Percentiles rank a stretch among this genome's conserved stretches.
These are phyloP conservation scores for Colletotrichum eremochloae DNA, from an alignment of 2,329 filamentous ascomycete genomes.

Conservation along the genomic window DNA sequence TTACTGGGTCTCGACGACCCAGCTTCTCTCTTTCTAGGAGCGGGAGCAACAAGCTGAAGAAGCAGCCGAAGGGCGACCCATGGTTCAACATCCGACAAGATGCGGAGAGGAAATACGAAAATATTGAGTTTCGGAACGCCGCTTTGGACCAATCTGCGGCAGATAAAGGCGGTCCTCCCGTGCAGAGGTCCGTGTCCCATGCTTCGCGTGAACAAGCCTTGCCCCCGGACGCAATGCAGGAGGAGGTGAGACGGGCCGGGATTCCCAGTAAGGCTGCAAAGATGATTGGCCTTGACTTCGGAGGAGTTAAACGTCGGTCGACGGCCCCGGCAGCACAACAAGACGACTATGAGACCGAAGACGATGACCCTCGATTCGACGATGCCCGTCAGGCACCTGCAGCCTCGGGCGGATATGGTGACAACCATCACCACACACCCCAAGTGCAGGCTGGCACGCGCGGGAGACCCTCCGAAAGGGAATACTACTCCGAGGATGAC, in stretches of 20 bases:
- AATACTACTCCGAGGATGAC: conserved; percentile 46
- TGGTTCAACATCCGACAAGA: conserved; percentile 60
- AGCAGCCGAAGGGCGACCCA: conserved; percentile 67
- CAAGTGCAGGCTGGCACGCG: conserved; percentile 18
- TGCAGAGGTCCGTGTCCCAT: conserved; percentile 41
- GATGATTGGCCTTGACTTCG: conserved; percentile 38
- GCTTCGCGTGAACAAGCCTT: conserved; percentile 51
- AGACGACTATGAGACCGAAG: conserved; percentile 31
- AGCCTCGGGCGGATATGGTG: conserved; percentile 20
- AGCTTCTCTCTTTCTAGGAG: conserved; percentile 58
- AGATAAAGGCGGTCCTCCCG: conserved; percentile 36
- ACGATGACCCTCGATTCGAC: conserved; percentile 17
- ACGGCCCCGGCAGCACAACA: conserved; percentile 35
- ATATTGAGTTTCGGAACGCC: conserved; percentile 46
- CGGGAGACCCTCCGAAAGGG: conserved; percentile 41
- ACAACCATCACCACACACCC: neutral
- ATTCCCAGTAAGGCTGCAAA: conserved; percentile 43
- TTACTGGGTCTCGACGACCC: conserved; percentile 45
- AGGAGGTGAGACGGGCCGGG: conserved; percentile 24
- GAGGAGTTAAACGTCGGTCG: conserved; percentile 39
- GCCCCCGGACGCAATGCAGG: conserved; percentile 47
- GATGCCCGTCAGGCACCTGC: conserved; percentile 4
- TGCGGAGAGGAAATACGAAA: conserved; percentile 55
- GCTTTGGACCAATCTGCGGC: conserved; percentile 43
- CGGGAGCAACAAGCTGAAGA: conserved; percentile 71